Evolutionary conservation across 495 filamentous ascomycete genomes (phyloP), one percentile per base, ranked within the genome.

Genomic region (Coniosporium apollinis): DNA sequence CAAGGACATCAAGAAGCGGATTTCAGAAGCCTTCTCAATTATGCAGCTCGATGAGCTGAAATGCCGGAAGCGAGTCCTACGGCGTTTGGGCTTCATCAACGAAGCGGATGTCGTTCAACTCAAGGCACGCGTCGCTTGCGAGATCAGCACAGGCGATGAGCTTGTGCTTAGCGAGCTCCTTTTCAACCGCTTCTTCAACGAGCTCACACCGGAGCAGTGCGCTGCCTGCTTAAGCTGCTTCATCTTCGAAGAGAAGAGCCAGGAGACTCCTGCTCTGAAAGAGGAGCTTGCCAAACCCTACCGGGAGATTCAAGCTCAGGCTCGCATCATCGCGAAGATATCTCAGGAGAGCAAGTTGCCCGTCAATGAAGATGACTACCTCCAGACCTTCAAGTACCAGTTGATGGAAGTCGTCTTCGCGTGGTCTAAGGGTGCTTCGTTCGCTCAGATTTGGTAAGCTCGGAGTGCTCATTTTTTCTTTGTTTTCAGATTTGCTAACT

Each of bases 111-210:
- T 96, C 5, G 84, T 97, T 33, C 74, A 93, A 59, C 66, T 94
- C 47, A 97, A 97, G 61, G 89, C 84, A 5, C 74, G 89, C 21
- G 89, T 94, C 5, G 89, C 89, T 6, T 97, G 89, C 58, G 89
- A 96, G 62, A 96, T 97, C 38, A 87, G 82, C 47, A 89, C 85
- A 2, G 77, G 77, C 34, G 85, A 94, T 43, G 91, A 96, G 48
- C 63, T 96, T 18, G 72, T 97, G 46, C 70, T 97, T 2, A 79
- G 76, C 29, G 91, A 97, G 57, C 62, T 97, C 19, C 68, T 97
- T 3, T 94, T 97, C 62, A 91, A 94, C 56, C 72, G 85, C 36
- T 93, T 94, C 66, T 97, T 97, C 67, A 96, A 96, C 55, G 84
- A 93, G 46, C 64, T 96, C 19, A 74, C 72, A 0, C 84, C 89